phyloP scores from a whole-genome alignment of 2,329 filamentous ascomycete genomes.

The Aspergillus hiratsukae region DNA sequence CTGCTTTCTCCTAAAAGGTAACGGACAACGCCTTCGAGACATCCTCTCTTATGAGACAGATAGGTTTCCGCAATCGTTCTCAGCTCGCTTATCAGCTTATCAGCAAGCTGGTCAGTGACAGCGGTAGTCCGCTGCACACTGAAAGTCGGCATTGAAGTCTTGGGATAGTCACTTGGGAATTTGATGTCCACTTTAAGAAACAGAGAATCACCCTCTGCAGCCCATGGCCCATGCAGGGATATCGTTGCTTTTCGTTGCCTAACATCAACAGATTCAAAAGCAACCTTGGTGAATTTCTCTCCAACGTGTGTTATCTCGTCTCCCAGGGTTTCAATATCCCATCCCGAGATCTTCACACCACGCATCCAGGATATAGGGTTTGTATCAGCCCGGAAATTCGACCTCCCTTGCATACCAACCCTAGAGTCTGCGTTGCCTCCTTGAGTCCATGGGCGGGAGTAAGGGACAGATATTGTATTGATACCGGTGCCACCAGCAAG shows the following conservation, averaged over 20 bases:
- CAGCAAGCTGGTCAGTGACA: slow-evolving; percentile 49
- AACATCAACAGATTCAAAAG: slow-evolving; percentile 56
- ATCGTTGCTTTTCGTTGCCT: slow-evolving; percentile 51
- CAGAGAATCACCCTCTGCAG: slow-evolving; percentile 45
- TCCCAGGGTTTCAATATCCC: slow-evolving; percentile 52
- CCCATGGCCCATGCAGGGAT: slow-evolving; percentile 59
- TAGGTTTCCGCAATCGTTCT: slow-evolving; percentile 53
- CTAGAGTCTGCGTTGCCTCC: slow-evolving; percentile 46
- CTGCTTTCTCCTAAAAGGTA: slow-evolving; percentile 57
- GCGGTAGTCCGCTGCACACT: slow-evolving; percentile 55
- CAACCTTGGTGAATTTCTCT: slow-evolving; percentile 57
- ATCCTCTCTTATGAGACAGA: slow-evolving; percentile 50
- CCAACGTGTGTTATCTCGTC: slow-evolving; percentile 60
- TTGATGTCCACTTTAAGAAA: slow-evolving; percentile 56
- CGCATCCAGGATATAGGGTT: slow-evolving; percentile 63
- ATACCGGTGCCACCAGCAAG: slow-evolving; percentile 35
- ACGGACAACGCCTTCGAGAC: slow-evolving; percentile 58
- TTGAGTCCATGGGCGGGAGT: slow-evolving; percentile 45
- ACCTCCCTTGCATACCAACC: slow-evolving; percentile 46
- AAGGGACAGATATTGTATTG: slow-evolving; percentile 50
- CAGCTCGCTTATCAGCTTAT: slow-evolving; percentile 48
- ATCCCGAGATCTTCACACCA: slow-evolving; percentile 56
- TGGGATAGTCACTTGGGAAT: slow-evolving; percentile 56
- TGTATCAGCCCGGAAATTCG: slow-evolving; percentile 45
- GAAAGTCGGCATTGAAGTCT: slow-evolving; percentile 47